Conservation (phyloP, 1,284 basidiomycete species). For the Tilletia setariae region DNA sequence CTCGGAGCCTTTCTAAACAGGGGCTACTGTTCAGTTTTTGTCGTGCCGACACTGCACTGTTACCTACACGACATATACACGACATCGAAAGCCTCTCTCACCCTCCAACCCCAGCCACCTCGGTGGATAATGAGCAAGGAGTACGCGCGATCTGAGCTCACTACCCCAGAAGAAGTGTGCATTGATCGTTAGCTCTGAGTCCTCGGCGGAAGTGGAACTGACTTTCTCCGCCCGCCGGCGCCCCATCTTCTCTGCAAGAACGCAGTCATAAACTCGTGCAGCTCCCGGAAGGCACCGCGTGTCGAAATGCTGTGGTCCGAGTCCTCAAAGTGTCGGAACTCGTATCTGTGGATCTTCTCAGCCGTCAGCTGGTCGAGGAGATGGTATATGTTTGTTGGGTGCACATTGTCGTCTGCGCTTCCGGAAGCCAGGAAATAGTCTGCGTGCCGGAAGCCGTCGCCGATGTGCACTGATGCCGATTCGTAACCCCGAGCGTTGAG, state of each 20-base stretch:
- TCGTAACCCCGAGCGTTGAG: constrained; percentile 78
- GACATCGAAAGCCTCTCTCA: no score
- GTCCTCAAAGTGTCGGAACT: constrained; percentile 95
- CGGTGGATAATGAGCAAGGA: no score
- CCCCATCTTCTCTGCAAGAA: constrained; percentile 90
- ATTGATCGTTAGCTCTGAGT: no score
- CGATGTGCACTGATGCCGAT: constrained; percentile 77
- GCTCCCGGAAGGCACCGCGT: constrained; percentile 74
- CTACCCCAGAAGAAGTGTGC: no score
- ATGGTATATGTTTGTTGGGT: constrained; percentile 84
- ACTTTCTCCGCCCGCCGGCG: constrained; percentile 65
- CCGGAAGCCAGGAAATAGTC: constrained; percentile 86
- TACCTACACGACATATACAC: no score
- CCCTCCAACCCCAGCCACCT: no score
- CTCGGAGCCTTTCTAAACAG: no score
- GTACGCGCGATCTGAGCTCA: no score
- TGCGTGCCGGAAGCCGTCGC: constrained; percentile 73
- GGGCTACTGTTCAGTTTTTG: no score
- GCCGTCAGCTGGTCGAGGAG: constrained; percentile 85
- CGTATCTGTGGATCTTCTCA: constrained; percentile 70
- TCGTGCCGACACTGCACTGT: no score
- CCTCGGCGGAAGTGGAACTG: not conserved
- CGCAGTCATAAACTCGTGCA: constrained; percentile 78
- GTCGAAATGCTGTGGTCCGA: constrained; percentile 71
- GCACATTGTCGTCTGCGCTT: constrained; percentile 56